These are phyloP conservation scores for Ascochyta lentis DNA, from an alignment of 2,329 filamentous ascomycete species.

Conservation along the genomic window DNA sequence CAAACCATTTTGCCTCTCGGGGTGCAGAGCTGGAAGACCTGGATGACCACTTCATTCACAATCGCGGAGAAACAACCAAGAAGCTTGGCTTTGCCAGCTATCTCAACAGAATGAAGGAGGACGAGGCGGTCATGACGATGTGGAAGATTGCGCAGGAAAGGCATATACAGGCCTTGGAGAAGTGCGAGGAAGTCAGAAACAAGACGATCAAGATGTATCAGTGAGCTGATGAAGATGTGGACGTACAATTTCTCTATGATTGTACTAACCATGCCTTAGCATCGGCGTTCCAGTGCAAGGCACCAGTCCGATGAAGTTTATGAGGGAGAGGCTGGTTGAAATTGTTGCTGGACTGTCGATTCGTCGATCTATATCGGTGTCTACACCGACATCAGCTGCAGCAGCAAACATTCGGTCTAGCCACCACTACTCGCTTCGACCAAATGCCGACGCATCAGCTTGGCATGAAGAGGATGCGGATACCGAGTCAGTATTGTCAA, in stretches of 20 bases:
- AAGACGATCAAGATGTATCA: conserved; percentile 40
- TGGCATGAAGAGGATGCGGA: conserved; percentile 10
- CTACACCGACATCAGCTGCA: background rate
- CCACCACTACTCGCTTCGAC: background rate
- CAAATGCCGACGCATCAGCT: background rate
- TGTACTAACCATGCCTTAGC: conserved; percentile 5
- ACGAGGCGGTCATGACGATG: conserved; percentile 66
- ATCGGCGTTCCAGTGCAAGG: background rate
- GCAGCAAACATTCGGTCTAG: no score
- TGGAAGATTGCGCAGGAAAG: conserved; percentile 67
- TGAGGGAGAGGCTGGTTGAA: conserved; percentile 10
- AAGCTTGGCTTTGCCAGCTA: conserved; percentile 66
- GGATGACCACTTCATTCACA: conserved; percentile 57
- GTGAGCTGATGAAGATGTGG: conserved; percentile 2
- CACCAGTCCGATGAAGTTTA: conserved; percentile 10
- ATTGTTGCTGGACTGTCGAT: conserved; percentile 11
- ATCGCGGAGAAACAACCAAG: conserved; percentile 56
- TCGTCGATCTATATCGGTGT: background rate
- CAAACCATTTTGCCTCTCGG: conserved; percentile 62
- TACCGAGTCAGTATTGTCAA: background rate
- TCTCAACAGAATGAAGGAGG: conserved; percentile 66
- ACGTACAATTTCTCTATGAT: background rate
- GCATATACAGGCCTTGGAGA: conserved; percentile 63
- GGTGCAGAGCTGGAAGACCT: conserved; percentile 55
- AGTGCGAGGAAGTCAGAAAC: conserved; percentile 42